Percentiles rank a stretch among this genome's conserved stretches.
Evolutionary conservation across 106 monocot genomes (phyloP).

Genomic region (Phalaenopsis equestris): DNA sequence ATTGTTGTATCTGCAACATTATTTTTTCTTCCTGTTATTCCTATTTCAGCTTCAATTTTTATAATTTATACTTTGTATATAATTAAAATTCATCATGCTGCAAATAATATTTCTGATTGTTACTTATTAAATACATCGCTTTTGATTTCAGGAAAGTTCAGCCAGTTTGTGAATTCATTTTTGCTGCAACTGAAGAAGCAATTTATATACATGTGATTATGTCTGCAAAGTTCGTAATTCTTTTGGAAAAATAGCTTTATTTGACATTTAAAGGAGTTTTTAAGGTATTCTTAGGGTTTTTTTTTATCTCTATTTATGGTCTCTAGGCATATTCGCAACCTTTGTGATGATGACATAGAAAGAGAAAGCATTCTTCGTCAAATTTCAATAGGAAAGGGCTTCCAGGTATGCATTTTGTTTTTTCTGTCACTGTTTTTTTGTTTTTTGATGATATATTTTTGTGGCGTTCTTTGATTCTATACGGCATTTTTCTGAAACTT

Average conservation of each 20-base stretch:
- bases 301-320: background rate
- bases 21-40: too few species aligned
- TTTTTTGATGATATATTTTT: background rate
- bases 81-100: too few species aligned
- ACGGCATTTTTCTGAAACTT: background rate
- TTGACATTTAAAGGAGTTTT: slow-evolving; percentile 5
- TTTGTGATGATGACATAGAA: slow-evolving; percentile 72
- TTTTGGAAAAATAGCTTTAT: background rate
- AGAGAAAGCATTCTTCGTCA: slow-evolving; percentile 36
- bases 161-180: slow-evolving; percentile 71
- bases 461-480: background rate
- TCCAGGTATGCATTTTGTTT: slow-evolving; percentile 42
- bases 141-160: slow-evolving; percentile 56
- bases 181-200: slow-evolving; percentile 87
- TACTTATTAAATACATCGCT: too few species aligned
- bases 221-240: slow-evolving; percentile 71
- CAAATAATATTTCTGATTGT: too few species aligned
- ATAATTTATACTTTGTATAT: too few species aligned
- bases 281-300: background rate
- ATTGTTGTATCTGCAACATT: too few species aligned
- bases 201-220: slow-evolving; percentile 75
- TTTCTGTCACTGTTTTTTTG: background rate
- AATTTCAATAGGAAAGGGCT: slow-evolving; percentile 45
- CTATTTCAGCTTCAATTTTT: too few species aligned
- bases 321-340: slow-evolving; percentile 64